Evolutionary conservation across 2,329 filamentous ascomycete species (phyloP), one percentile per base, ranked within the genome.

Genomic region (Tolypocladium tropicale): DNA sequence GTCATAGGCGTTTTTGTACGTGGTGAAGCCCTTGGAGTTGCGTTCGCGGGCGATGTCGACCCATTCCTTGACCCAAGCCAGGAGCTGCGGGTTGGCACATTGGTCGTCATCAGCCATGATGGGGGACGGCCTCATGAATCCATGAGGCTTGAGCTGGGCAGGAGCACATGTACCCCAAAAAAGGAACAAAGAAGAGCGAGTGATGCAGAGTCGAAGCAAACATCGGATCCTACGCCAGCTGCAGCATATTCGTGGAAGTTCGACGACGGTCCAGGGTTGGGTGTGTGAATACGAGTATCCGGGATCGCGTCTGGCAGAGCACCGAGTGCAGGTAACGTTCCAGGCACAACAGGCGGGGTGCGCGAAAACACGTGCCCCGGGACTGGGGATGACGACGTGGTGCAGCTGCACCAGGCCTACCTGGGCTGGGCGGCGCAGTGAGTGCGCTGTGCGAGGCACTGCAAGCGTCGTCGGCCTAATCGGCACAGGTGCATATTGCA

Each of bases 31-130:
- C 67, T 89, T 90, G 21, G 82, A 81, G 65, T 86, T 89, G 50
- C 80, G 80, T 62, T 89, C 82, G 52, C 80, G 78, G 14, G 87
- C 88, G 43, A 80, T 68, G 49, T 91, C 86, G 53, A 87, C 79
- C 86, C 86, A 90, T 74, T 91, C 87, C 65, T 88, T 85, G 53
- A 92, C 82, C 84, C 87, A 92, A 60, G 74, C 73, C 12, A 92
- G 77, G 10, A 90, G 77, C 43, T 89, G 76, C 6, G 88, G 84
- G 63, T 94, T 94, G 18, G 83, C 79, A 60, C 81, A 85, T 32
- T 74, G 71, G 49, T 68, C 67, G 37, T 67, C 68, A 30, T 57
- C 53, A 6, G 46, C 46, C 46, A 50, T 50, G 16, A 12, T 21
- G 46, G 7, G 4, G 18, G 28, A 18, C 3, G 25, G 28, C 16